Evolutionary conservation across 2,329 filamentous ascomycete genomes (phyloP).

Genomic region (Rutstroemia sydowiana): DNA sequence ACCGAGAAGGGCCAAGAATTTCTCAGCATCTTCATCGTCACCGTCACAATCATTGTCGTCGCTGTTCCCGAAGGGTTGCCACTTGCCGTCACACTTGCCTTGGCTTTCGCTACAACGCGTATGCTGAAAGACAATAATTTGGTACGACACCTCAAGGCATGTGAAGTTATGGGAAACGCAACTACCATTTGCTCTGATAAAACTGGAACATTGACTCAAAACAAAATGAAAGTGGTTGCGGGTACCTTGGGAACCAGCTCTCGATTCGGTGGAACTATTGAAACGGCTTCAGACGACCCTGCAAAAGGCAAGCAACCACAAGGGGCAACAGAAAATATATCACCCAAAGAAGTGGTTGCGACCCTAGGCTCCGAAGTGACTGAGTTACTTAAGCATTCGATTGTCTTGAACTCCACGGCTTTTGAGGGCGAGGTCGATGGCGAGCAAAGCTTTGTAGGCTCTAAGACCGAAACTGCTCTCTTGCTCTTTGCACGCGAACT

Average conservation of each 20-base stretch:
- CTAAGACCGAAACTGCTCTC: conserved; percentile 71
- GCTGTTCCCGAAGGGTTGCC: conserved; percentile 61
- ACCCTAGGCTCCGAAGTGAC: conserved; percentile 23
- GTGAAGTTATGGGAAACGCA: conserved; percentile 65
- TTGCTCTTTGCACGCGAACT: conserved; percentile 61
- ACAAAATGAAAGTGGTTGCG: conserved; percentile 70
- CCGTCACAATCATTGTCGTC: conserved; percentile 62
- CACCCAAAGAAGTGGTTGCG: conserved; percentile 26
- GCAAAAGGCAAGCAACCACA: conserved; percentile 20
- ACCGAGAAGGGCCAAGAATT: conserved; percentile 55
- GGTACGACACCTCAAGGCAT: conserved; percentile 59
- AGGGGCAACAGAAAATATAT: conserved; percentile 21
- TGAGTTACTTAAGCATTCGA: conserved; percentile 51
- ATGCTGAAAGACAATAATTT: conserved; percentile 66
- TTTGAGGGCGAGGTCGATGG: conserved; percentile 60
- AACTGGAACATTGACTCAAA: conserved; percentile 67
- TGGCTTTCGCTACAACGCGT: conserved; percentile 60
- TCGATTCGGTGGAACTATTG: conserved; percentile 39
- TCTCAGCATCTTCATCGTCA: conserved; percentile 54
- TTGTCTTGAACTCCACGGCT: conserved; percentile 61
- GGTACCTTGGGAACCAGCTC: conserved; percentile 56
- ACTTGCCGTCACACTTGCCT: conserved; percentile 59
- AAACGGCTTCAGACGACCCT: conserved; percentile 25
- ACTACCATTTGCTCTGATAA: conserved; percentile 76
- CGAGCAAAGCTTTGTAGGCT: conserved; percentile 57